Percentiles rank a stretch among this genome's conserved stretches.
These are phyloP conservation scores for Sporisorium sorghi DNA, from an alignment of 1,284 basidiomycete genomes.

Conservation along the genomic window DNA sequence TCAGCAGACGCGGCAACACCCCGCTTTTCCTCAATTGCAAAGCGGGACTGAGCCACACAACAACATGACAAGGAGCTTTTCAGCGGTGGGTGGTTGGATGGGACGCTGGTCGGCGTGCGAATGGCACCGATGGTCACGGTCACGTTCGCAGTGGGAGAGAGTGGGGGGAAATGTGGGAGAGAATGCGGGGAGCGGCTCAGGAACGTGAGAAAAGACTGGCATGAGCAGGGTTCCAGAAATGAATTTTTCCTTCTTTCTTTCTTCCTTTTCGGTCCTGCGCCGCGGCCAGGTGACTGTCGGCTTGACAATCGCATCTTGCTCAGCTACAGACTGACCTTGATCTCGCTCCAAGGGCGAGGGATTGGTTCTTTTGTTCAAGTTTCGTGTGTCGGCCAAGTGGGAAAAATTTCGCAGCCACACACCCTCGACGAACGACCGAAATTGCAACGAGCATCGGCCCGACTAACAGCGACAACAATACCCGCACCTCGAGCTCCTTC, in stretches of 20 bases:
- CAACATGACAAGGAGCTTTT: not conserved
- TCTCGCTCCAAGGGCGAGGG: too few species aligned
- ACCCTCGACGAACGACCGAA: constrained; percentile 20
- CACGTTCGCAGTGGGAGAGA: constrained; percentile 5
- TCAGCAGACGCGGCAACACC: too few species aligned
- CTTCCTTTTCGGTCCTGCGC: not conserved
- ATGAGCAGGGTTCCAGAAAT: too few species aligned
- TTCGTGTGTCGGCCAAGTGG: constrained; percentile 3
- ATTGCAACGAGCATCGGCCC: constrained; percentile 26
- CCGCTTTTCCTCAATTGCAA: not conserved
- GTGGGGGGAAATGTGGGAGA: not conserved
- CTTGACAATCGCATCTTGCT: too few species aligned
- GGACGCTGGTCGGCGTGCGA: constrained; percentile 1
- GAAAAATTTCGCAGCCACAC: constrained; percentile 4
- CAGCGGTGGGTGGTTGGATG: not conserved
- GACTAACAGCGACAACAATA: constrained; percentile 16
- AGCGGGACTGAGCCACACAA: not conserved
- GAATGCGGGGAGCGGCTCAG: constrained; percentile 9
- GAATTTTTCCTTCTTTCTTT: too few species aligned
- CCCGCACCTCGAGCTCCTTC: not conserved
- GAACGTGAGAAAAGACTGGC: constrained; percentile 12
- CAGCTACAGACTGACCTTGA: too few species aligned
- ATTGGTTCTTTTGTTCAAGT: too few species aligned
- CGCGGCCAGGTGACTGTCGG: constrained; percentile 5
- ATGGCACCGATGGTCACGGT: constrained; percentile 12